Conservation (phyloP, 2,329 filamentous ascomycete genomes). For the Amauroascus niger region DNA sequence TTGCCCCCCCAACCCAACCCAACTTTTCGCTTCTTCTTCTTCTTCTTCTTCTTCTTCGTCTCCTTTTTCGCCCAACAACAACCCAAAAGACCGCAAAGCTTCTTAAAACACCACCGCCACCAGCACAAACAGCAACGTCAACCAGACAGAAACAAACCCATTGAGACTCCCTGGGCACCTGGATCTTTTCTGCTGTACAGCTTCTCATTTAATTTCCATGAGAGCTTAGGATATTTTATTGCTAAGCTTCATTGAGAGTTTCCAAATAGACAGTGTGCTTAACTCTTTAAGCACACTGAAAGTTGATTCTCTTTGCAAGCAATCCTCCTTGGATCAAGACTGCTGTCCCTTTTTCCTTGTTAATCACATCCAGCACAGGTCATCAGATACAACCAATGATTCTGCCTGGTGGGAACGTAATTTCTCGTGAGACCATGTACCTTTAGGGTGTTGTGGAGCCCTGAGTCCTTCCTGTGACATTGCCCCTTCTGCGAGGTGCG, state of each 20-base stretch:
- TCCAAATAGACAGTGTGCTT: conserved; percentile 6
- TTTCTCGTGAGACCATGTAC: not conserved
- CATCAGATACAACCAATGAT: not conserved
- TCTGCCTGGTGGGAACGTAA: not conserved
- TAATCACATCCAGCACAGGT: not conserved
- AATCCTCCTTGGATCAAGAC: not conserved
- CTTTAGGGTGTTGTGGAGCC: not conserved
- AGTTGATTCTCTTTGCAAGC: not conserved
- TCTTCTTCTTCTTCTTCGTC: no score
- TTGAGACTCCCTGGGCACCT: not conserved
- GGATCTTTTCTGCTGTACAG: not conserved
- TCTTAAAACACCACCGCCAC: not conserved
- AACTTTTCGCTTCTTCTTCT: no score
- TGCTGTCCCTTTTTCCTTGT: not conserved
- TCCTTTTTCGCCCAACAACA: conserved; percentile 1
- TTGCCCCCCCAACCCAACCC: no score
- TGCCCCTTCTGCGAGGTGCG: not conserved
- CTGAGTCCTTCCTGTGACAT: not conserved
- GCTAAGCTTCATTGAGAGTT: conserved; percentile 8
- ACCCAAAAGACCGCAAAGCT: not conserved
- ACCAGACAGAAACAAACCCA: not conserved
- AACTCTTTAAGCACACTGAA: conserved; percentile 10
- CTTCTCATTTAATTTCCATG: not conserved
- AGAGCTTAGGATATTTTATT: conserved; percentile 1
- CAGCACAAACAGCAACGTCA: not conserved